These are phyloP conservation scores for Candida odintsovae DNA, from an alignment of 805 yeast species.

Conservation along the genomic window DNA sequence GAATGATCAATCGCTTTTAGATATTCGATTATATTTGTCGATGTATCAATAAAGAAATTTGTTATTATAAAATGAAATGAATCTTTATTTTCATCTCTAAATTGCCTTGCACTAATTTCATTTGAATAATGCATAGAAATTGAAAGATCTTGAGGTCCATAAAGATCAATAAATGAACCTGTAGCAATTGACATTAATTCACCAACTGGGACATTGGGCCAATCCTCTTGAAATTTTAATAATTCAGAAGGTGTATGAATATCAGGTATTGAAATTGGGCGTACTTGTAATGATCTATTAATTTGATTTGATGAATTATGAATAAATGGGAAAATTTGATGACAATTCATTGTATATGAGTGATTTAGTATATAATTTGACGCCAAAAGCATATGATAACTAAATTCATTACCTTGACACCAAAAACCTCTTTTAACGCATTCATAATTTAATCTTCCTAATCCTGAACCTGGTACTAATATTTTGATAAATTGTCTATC, in stretches of 20 bases:
- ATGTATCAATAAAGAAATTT: conserved; percentile 60
- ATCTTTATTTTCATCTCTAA: conserved; percentile 34
- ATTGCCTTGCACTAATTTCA: conserved; percentile 34
- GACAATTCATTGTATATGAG: conserved; percentile 33
- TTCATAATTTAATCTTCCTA: conserved; percentile 55
- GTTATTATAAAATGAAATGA: conserved; percentile 45
- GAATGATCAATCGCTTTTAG: conserved; percentile 41
- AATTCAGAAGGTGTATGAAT: conserved; percentile 36
- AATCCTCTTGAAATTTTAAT: conserved; percentile 22
- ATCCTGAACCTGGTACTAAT: conserved; percentile 60
- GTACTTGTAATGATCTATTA: conserved; percentile 39
- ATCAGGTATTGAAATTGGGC: conserved; percentile 52
- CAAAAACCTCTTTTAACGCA: conserved; percentile 48
- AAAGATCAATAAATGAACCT: conserved; percentile 65
- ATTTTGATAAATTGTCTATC: conserved; percentile 36
- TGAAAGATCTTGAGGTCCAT: conserved; percentile 39
- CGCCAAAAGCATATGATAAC: conserved; percentile 57
- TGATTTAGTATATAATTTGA: conserved; percentile 50
- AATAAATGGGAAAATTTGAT: conserved; percentile 48
- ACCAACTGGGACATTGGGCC: conserved; percentile 37
- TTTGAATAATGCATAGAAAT: conserved; percentile 12
- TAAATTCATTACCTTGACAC: conserved; percentile 64
- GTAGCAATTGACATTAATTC: conserved; percentile 66
- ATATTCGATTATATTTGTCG: conserved; percentile 54
- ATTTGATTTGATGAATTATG: conserved; percentile 43